Conservation (phyloP, 2,329 filamentous ascomycete genomes). For the Fusarium tricinctum region DNA sequence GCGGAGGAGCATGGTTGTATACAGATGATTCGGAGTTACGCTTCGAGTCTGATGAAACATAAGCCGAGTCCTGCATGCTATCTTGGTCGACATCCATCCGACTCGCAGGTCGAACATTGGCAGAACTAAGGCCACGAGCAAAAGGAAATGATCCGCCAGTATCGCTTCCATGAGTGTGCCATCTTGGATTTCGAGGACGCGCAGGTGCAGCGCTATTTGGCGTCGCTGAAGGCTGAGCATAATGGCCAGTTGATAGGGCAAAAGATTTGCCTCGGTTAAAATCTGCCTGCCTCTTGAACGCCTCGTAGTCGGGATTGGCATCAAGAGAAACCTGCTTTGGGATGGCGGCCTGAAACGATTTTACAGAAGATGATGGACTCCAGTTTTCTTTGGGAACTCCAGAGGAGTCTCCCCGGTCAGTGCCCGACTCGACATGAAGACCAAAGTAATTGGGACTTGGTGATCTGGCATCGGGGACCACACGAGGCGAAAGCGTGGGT, state of each 20-base stretch:
- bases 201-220: conserved; percentile 45
- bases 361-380: conserved; percentile 79
- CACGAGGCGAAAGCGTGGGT: conserved; percentile 63
- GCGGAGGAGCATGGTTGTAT: conserved; percentile 55
- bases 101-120: conserved; percentile 42
- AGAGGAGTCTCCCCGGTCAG: conserved; percentile 74
- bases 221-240: conserved; percentile 55
- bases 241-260: conserved; percentile 63
- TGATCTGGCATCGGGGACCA: conserved; percentile 58
- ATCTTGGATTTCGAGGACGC: conserved; percentile 62
- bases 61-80: conserved; percentile 66
- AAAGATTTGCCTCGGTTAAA: conserved; percentile 65
- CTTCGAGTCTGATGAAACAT: conserved; percentile 68
- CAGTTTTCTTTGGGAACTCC: conserved; percentile 78
- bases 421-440: conserved; percentile 73
- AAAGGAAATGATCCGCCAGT: conserved; percentile 55
- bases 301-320: conserved; percentile 85
- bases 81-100: conserved; percentile 63
- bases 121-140: conserved; percentile 41
- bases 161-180: conserved; percentile 65
- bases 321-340: conserved; percentile 79
- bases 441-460: conserved; percentile 91
- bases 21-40: conserved; percentile 65
- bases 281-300: conserved; percentile 81
- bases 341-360: conserved; percentile 76